A percentile compares a stretch with the other conserved stretches of the same genome.
Conservation (phyloP, 345 rosid species). For the Salix purpurea region DNA sequence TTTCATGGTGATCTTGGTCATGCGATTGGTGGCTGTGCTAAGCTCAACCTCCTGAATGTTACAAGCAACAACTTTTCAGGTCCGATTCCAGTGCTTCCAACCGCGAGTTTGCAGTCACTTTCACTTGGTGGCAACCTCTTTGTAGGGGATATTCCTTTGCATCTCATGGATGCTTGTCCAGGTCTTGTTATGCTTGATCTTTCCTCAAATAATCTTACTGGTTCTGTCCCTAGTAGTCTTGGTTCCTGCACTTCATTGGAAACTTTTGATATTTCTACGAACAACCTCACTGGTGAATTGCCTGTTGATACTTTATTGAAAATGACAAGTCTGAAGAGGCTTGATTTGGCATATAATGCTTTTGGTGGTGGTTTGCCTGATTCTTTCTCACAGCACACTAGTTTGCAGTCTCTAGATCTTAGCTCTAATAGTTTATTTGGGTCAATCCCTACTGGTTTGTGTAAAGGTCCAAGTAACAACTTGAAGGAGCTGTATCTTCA, state of each 20-base stretch:
- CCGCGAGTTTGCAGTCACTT: slow-evolving; percentile 44
- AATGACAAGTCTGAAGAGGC: slow-evolving; percentile 55
- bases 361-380: slow-evolving; percentile 62
- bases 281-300: slow-evolving; percentile 67
- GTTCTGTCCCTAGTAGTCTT: slow-evolving; percentile 58
- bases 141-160: slow-evolving; percentile 62
- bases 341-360: slow-evolving; percentile 53
- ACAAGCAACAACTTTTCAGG: slow-evolving; percentile 67
- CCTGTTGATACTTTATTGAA: slow-evolving; percentile 54
- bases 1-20: slow-evolving; percentile 56
- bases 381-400: slow-evolving; percentile 51
- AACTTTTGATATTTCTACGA: slow-evolving; percentile 51
- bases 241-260: slow-evolving; percentile 57
- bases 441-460: slow-evolving; percentile 48
- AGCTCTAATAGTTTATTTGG: slow-evolving; percentile 74
- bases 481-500: slow-evolving; percentile 68
- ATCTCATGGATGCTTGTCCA: slow-evolving; percentile 58
- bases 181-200: slow-evolving; percentile 71
- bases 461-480: slow-evolving; percentile 43
- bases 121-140: slow-evolving; percentile 52
- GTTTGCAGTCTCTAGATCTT: slow-evolving; percentile 62
- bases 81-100: slow-evolving; percentile 49
- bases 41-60: slow-evolving; percentile 58
- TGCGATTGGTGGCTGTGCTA: slow-evolving; percentile 49
- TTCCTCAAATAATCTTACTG: slow-evolving; percentile 64